These are phyloP conservation scores for Onygenales sp. DNA, from an alignment of 2,329 filamentous ascomycete genomes.

Conservation along the genomic window DNA sequence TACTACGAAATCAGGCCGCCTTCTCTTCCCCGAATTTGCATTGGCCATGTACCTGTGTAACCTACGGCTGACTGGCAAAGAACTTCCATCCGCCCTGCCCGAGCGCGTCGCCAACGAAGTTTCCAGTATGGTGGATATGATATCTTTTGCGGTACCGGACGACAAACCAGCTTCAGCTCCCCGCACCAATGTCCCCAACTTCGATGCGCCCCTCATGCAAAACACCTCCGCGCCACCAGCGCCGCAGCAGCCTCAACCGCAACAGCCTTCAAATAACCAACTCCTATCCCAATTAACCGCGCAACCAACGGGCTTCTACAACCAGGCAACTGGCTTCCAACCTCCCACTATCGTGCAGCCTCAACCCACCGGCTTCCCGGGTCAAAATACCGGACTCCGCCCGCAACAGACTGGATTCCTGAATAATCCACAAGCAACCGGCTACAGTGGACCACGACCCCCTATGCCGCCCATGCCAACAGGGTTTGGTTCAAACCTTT, in stretches of 20 bases:
- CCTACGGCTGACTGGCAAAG: conserved; percentile 77
- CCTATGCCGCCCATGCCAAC: conserved; percentile 79
- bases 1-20: conserved; percentile 89
- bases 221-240: conserved; percentile 41
- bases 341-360: conserved; percentile 36
- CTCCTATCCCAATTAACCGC: conserved; percentile 49
- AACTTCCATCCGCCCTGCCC: conserved; percentile 63
- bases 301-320: conserved; percentile 41
- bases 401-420: conserved; percentile 62
- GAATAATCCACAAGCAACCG: conserved; percentile 62
- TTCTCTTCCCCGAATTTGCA: conserved; percentile 96
- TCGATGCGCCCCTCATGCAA: conserved; percentile 47
- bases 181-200: conserved; percentile 60
- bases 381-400: conserved; percentile 47
- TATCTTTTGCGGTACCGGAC: conserved; percentile 85
- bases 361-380: conserved; percentile 36
- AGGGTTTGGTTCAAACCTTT: conserved; percentile 53
- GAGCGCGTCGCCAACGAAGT: conserved; percentile 92
- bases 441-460: conserved; percentile 69
- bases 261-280: conserved; percentile 61
- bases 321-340: conserved; percentile 61
- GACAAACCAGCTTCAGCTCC: conserved; percentile 47
- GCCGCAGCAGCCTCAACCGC: conserved; percentile 56
- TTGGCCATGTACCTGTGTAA: conserved; percentile 99
- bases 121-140: conserved; percentile 99